Conservation (phyloP, 805 yeast species). For the Pichia gijzeniarum region DNA sequence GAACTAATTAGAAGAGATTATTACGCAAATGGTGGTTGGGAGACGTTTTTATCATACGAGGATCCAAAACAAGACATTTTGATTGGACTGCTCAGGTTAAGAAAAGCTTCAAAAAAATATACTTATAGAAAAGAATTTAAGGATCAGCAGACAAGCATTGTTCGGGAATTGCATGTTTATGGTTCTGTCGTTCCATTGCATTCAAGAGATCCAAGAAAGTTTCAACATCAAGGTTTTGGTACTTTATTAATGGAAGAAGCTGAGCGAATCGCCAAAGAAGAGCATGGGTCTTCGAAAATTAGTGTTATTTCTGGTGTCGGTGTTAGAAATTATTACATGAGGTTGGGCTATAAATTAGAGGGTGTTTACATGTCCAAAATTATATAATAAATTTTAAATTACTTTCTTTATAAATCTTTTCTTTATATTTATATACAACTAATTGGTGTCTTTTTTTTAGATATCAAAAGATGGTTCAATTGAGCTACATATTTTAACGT, state of each 20-base stretch:
- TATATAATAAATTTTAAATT: constrained; percentile 3
- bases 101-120: constrained; percentile 83
- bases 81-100: constrained; percentile 80
- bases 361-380: constrained; percentile 96
- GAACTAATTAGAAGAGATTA: constrained; percentile 93
- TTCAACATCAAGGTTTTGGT: constrained; percentile 99
- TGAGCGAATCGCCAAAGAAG: constrained; percentile 89
- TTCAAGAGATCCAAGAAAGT: constrained; percentile 93
- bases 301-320: constrained; percentile 97
- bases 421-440: too few species aligned
- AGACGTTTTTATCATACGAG: constrained; percentile 90
- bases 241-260: constrained; percentile 98
- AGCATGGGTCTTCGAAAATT: constrained; percentile 86
- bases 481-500: constrained; percentile 44
- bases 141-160: constrained; percentile 80
- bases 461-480: constrained; percentile 50
- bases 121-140: constrained; percentile 88
- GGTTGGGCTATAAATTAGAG: constrained; percentile 84
- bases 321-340: constrained; percentile 90
- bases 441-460: neutral
- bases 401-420: too few species aligned
- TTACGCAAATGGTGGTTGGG: constrained; percentile 98
- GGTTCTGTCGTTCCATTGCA: constrained; percentile 97
- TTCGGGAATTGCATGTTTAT: constrained; percentile 95
- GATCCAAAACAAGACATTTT: constrained; percentile 95